Conservation (phyloP, 495 filamentous ascomycete species). For the Hyphodiscus hymeniophilus region DNA sequence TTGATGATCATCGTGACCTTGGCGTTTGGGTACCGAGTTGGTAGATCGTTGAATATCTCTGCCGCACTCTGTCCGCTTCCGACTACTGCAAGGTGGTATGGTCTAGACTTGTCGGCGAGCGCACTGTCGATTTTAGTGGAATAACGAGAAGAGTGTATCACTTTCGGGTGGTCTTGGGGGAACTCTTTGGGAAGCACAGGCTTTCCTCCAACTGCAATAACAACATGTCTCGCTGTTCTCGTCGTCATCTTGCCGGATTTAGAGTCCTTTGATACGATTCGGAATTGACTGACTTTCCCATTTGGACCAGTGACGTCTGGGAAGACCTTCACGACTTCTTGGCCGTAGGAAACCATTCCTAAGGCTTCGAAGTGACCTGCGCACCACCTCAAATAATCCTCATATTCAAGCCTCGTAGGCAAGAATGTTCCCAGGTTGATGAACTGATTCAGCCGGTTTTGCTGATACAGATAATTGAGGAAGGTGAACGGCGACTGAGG, state of each 20-base stretch:
- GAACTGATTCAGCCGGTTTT: constrained; percentile 75
- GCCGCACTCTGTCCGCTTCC: constrained; percentile 92
- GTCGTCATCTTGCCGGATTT: constrained; percentile 28
- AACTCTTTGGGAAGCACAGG: constrained; percentile 55
- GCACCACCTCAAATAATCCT: constrained; percentile 94
- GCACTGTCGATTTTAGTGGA: constrained; percentile 51
- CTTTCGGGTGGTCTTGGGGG: constrained; percentile 28
- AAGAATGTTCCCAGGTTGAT: constrained; percentile 85
- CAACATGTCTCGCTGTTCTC: constrained; percentile 64
- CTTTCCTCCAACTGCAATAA: constrained; percentile 78
- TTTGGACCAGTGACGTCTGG: constrained; percentile 26
- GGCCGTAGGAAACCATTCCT: constrained; percentile 67
- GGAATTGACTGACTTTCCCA: constrained; percentile 43
- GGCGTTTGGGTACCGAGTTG: constrained; percentile 74
- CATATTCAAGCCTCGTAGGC: constrained; percentile 80
- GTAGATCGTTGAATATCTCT: constrained; percentile 88
- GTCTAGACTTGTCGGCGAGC: constrained; percentile 27
- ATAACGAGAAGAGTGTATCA: constrained; percentile 87
- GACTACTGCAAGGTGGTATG: constrained; percentile 58
- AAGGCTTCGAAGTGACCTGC: constrained; percentile 68
- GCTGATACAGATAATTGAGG: constrained; percentile 79
- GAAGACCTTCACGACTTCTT: constrained; percentile 59
- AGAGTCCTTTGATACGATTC: constrained; percentile 31
- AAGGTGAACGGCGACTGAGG: constrained; percentile 92
- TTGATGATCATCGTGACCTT: constrained; percentile 69